Base-by-base conservation (phyloP, 208 protist genomes). In the Jaenimonas drosophilae region DNA sequence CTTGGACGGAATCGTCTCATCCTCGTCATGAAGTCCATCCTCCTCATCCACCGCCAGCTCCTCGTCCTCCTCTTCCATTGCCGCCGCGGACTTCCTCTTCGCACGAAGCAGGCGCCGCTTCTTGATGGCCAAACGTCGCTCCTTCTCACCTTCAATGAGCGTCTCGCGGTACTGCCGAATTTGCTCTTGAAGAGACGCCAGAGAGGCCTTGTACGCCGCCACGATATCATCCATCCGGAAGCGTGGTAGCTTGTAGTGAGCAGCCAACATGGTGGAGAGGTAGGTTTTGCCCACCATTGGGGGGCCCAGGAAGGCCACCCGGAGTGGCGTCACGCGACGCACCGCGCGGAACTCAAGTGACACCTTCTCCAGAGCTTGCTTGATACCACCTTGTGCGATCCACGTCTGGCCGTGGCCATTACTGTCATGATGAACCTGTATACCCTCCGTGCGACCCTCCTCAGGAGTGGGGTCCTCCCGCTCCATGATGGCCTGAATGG, bases 201-300 rank as follows among this genome's bases (percentile, higher is more conserved):
- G 52, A 4, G 39, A 53, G 3, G 53, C 58, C 32, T 74, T 73
- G 64, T 84, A 90, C 25, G 70, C 71, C 29, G 64, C 70, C 25
- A 94, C 50, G n/a, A 88, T 60, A 37, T 78, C 58, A 4, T 77
- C 64, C 23, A 83, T 61, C 17, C 34, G 59, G 40, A 93, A 76
- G 23, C 48, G 55, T 2, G 90, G 76, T 6, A 97, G 34, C 21
- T 78, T 59, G 60, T 97, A 97, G 49, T 89, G 56, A 16, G 39
- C 29, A 1, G 65, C 67, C 2, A 97, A 49, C 2, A 51, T 56
- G n/a, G 19, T 36, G 2, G 82, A 55, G 6, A 88, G 47, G 41
- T 58, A 79, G 3, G 86, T 73, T 65, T 96, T 96, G 26, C 94
- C 94, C 1, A 75, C 64, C 33, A 83, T 64, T 25, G 94, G 94